phyloP scores from a whole-genome alignment of 2,329 filamentous ascomycete species.

The Alternaria brassicicola region DNA sequence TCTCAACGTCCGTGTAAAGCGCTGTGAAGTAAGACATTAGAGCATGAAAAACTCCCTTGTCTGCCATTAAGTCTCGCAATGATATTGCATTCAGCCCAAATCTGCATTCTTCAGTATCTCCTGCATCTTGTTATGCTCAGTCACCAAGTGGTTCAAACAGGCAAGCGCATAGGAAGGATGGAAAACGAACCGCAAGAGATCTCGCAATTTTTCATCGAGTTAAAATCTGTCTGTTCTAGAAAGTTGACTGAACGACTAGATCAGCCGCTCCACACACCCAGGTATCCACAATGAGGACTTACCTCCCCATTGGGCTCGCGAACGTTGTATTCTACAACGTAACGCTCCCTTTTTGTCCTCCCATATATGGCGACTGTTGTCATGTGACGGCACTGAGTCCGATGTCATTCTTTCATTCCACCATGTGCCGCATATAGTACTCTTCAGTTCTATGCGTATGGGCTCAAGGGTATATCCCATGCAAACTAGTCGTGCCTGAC shows the following conservation, averaged over 20 bases:
- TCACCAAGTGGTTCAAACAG: background rate
- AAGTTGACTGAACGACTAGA: background rate
- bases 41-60: too few species aligned
- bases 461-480: background rate
- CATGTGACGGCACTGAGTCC: background rate
- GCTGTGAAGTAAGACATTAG: background rate
- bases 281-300: background rate
- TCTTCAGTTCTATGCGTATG: background rate
- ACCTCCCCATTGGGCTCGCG: background rate
- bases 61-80: too few species aligned
- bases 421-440: background rate
- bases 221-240: accelerated
- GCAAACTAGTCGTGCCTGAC: background rate
- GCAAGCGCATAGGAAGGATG: background rate
- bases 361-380: background rate
- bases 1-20: background rate
- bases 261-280: background rate
- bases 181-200: background rate
- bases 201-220: background rate
- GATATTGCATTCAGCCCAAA: too few species aligned
- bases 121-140: background rate
- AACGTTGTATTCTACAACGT: background rate
- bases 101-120: background rate
- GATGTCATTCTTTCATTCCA: background rate
- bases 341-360: background rate